Conservation (phyloP, 2,329 filamentous ascomycete species). For the Paraconiothyrium sp. region DNA sequence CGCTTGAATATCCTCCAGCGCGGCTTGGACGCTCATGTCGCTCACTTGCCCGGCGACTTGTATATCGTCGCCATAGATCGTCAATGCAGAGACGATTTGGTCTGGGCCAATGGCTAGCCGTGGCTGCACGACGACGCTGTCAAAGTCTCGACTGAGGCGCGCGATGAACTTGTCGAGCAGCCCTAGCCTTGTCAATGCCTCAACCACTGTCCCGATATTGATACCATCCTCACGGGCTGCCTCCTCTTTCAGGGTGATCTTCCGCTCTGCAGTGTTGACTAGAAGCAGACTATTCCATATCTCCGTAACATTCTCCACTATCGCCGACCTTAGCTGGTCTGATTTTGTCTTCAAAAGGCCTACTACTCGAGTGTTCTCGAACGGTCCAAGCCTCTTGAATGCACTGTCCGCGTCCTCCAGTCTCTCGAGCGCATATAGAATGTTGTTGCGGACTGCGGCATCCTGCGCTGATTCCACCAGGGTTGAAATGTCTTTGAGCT, state of each 20-base stretch:
- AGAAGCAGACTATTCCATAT: constrained; percentile 77
- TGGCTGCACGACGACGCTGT: constrained; percentile 68
- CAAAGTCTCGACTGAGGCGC: constrained; percentile 70
- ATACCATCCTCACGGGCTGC: constrained; percentile 49
- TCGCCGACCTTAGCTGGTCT: constrained; percentile 71
- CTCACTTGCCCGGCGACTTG: constrained; percentile 35
- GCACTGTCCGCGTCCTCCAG: constrained; percentile 62
- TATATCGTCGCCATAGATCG: constrained; percentile 48
- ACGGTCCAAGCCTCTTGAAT: constrained; percentile 68
- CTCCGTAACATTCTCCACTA: constrained; percentile 72
- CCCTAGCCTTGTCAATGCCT: constrained; percentile 48
- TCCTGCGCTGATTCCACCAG: constrained; percentile 59
- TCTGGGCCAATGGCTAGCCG: constrained; percentile 59
- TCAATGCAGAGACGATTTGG: constrained; percentile 43
- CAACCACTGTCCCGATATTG: constrained; percentile 45
- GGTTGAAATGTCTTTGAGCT: constrained; percentile 60
- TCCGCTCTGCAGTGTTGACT: constrained; percentile 65
- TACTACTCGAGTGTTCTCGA: constrained; percentile 69
- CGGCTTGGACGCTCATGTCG: constrained; percentile 40
- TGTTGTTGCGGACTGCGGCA: constrained; percentile 55
- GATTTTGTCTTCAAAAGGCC: constrained; percentile 72
- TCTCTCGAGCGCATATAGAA: constrained; percentile 59
- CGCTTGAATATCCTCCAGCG: constrained; percentile 43
- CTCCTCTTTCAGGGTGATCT: constrained; percentile 65
- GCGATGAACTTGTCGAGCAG: constrained; percentile 61